Percentiles rank a stretch among this genome's conserved stretches.
phyloP scores from a whole-genome alignment of 768 basidiomycete genomes.

The Xerocomellus intermedius region DNA sequence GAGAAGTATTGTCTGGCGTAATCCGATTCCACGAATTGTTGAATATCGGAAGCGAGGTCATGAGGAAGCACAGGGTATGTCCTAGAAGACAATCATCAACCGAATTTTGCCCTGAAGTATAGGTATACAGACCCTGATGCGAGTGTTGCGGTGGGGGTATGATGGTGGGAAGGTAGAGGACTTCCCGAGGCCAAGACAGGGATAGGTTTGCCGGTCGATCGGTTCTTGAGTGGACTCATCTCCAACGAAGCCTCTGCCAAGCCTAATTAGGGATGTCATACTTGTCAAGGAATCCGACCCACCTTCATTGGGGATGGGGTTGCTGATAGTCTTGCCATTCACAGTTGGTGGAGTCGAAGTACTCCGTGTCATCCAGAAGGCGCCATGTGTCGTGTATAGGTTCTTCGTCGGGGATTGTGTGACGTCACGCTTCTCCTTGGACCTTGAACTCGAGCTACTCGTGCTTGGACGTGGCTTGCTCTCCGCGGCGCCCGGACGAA shows the following conservation, averaged over 20 bases:
- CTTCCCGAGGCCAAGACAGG: conserved; percentile 44
- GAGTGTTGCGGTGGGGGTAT: conserved; percentile 43
- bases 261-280: background rate
- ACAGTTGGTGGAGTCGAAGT: conserved; percentile 43
- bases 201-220: conserved; percentile 61
- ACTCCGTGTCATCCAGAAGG: conserved; percentile 35
- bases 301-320: conserved; percentile 72
- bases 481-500: conserved; percentile 19
- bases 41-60: conserved; percentile 80
- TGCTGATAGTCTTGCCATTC: conserved; percentile 65
- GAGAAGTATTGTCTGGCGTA: conserved; percentile 89
- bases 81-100: conserved; percentile 38
- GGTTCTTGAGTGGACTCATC: conserved; percentile 74
- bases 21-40: conserved; percentile 82
- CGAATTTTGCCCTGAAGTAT: background rate
- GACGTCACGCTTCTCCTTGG: conserved; percentile 31
- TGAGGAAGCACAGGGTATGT: conserved; percentile 76
- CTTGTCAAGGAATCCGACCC: conserved; percentile 16
- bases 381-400: conserved; percentile 37
- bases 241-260: conserved; percentile 59
- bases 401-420: conserved; percentile 48
- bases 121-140: conserved; percentile 58
- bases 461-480: conserved; percentile 33
- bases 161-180: conserved; percentile 12
- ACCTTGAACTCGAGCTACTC: conserved; percentile 27